Conservation (phyloP, 257 asterid species). For the Solanum sejunctum region DNA sequence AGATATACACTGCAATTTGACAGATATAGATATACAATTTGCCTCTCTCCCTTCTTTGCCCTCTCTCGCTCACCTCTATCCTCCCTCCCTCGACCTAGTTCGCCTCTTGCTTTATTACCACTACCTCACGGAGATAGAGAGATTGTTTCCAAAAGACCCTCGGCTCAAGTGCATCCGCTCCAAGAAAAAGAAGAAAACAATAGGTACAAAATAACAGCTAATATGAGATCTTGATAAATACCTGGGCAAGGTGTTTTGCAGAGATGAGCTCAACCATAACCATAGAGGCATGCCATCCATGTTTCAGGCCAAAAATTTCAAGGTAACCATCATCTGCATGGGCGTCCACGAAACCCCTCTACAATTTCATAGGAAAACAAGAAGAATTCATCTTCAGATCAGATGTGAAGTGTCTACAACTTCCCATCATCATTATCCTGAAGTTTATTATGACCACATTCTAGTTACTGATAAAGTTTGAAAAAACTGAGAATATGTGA, state of each 20-base stretch:
- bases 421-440: neutral
- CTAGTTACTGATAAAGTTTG: neutral
- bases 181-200: too few species aligned
- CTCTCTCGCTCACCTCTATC: too few species aligned
- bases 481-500: neutral
- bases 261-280: slow-evolving; percentile 83
- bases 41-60: too few species aligned
- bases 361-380: neutral
- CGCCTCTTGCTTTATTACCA: too few species aligned
- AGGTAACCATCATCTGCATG: slow-evolving; percentile 68
- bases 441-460: neutral
- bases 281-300: slow-evolving; percentile 97
- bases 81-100: too few species aligned
- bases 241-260: slow-evolving; percentile 91
- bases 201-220: too few species aligned
- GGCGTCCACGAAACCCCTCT: slow-evolving; percentile 82
- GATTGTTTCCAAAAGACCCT: too few species aligned
- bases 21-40: too few species aligned
- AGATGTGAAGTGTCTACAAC: neutral
- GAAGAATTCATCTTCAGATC: neutral
- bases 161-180: too few species aligned
- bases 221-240: slow-evolving; percentile 3
- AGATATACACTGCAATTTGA: too few species aligned
- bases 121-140: too few species aligned
- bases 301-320: slow-evolving; percentile 75